Evolutionary conservation across 345 rosid genomes (phyloP).

Genomic region (Gossypium rotundifolium): DNA sequence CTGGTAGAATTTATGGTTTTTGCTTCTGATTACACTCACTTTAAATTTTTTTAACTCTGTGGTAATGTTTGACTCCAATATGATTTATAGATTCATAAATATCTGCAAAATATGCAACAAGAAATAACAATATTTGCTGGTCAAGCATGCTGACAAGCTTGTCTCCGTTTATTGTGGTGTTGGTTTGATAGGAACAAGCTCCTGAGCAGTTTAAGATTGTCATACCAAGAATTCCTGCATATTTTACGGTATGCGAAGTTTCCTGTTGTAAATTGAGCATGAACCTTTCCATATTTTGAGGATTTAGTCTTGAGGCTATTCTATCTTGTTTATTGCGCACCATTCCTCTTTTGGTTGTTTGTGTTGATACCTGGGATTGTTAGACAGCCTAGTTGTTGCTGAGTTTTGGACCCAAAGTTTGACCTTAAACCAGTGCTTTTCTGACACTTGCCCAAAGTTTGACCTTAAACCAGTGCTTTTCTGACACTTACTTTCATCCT

Average conservation of each 20-base stretch:
- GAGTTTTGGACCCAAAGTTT: neutral
- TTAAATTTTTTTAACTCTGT: neutral
- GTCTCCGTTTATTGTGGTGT: conserved; percentile 2
- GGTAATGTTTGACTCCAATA: neutral
- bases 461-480: neutral
- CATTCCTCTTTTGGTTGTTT: neutral
- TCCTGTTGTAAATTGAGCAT: conserved; percentile 1
- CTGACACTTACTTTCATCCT: neutral
- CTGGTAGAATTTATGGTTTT: neutral
- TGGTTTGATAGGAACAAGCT: conserved; percentile 45
- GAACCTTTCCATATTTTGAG: neutral
- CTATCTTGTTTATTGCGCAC: neutral
- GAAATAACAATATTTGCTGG: neutral
- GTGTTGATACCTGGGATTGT: neutral
- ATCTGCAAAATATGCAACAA: neutral
- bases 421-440: neutral
- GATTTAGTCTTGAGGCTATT: neutral
- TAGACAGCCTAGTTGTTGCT: neutral
- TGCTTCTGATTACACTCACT: neutral
- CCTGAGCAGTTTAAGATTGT: conserved; percentile 88
- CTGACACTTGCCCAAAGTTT: neutral
- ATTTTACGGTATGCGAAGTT: conserved; percentile 70
- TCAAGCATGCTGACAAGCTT: neutral
- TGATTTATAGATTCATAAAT: neutral
- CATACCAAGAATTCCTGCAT: conserved; percentile 85